A percentile compares a stretch with the other conserved stretches of the same genome.
These are phyloP conservation scores for Tieghemostelium lacteum DNA, from an alignment of 78 protist species.

Conservation along the genomic window DNA sequence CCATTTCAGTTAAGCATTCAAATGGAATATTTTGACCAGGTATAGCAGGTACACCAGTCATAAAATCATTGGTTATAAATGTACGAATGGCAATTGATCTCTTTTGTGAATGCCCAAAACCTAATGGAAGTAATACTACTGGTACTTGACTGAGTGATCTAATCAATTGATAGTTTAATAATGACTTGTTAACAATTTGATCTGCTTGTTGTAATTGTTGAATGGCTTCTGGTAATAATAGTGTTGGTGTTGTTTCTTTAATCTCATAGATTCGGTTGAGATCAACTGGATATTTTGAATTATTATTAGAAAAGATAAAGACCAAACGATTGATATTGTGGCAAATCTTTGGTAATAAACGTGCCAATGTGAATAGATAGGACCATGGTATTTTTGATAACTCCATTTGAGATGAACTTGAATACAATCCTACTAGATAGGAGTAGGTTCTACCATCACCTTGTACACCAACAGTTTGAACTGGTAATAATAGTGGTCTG, in stretches of 20 bases:
- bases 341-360: slow-evolving; percentile 87
- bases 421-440: slow-evolving; percentile 76
- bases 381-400: slow-evolving; percentile 62
- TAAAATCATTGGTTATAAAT: slow-evolving; percentile 90
- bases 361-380: slow-evolving; percentile 65
- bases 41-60: slow-evolving; percentile 91
- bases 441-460: slow-evolving; percentile 97
- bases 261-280: too few relatives aligned
- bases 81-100: slow-evolving; percentile 92
- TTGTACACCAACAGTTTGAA: slow-evolving; percentile 95
- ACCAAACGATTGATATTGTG: slow-evolving; percentile 91
- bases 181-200: slow-evolving; percentile 67
- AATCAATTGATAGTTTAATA: slow-evolving; percentile 71
- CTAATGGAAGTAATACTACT: slow-evolving; percentile 85
- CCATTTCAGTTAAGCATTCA: slow-evolving; percentile 75
- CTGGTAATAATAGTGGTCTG: slow-evolving; percentile 84
- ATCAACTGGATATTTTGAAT: background rate
- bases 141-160: slow-evolving; percentile 88
- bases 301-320: slow-evolving; percentile 35
- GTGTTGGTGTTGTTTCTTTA: slow-evolving; percentile 84
- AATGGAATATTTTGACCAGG: slow-evolving; percentile 82
- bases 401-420: background rate
- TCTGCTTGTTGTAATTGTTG: slow-evolving; percentile 91
- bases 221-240: slow-evolving; percentile 68
- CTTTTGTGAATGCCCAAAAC: slow-evolving; percentile 51